A percentile compares a stretch with the other conserved stretches of the same genome.
These are phyloP conservation scores for Oryza glaberrima DNA, from an alignment of 176 grass and related monocot species.

Conservation along the genomic window DNA sequence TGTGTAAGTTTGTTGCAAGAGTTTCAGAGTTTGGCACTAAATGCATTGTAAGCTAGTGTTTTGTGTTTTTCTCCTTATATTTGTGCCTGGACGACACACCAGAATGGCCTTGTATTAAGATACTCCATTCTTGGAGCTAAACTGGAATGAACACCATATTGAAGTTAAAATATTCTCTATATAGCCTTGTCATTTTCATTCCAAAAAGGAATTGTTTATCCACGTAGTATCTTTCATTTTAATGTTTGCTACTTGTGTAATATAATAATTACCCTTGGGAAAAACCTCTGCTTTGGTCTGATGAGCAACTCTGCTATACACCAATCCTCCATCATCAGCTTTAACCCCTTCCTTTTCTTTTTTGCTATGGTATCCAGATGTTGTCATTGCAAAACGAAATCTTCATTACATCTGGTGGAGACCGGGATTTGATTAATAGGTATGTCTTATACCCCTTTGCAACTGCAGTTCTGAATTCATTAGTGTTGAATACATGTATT, in stretches of 20 bases:
- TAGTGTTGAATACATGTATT: neutral
- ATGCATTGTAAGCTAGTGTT: neutral
- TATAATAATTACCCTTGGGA: neutral
- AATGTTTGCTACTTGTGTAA: neutral
- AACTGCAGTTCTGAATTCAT: neutral
- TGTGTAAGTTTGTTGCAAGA: neutral
- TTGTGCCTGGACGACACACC: neutral
- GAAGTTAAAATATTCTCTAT: neutral
- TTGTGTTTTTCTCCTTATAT: neutral
- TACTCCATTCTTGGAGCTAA: neutral
- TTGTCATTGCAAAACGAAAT: slow-evolving; percentile 18
- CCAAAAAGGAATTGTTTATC: neutral
- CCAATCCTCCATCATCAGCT: neutral
- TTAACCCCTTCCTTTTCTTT: neutral
- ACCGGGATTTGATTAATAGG: slow-evolving; percentile 45
- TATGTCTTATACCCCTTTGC: neutral
- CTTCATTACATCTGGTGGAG: slow-evolving; percentile 18
- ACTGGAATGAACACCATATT: neutral
- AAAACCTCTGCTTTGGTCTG: no score
- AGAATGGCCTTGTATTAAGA: neutral
- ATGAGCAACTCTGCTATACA: neutral
- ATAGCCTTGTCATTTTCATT: neutral
- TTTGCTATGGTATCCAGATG: slow-evolving; percentile 26
- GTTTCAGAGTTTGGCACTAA: neutral
- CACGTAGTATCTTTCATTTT: neutral